Evolutionary conservation across 805 yeast species (phyloP).

Genomic region (Wickerhamiella kurtzmanii): DNA sequence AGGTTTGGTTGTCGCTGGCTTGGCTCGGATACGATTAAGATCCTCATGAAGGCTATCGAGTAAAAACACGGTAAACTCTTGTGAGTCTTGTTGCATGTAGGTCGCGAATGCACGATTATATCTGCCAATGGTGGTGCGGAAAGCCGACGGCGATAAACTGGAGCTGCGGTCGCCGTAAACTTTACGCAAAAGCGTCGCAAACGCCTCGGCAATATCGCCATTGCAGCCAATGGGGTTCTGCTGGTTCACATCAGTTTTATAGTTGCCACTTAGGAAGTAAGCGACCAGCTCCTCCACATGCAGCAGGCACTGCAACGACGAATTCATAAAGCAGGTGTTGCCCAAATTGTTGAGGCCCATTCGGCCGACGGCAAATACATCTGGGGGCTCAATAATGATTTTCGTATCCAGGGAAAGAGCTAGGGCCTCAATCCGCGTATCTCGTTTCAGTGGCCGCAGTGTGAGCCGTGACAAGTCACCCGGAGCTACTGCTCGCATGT

Average conservation of each 20-base stretch:
- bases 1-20: constrained; percentile 84
- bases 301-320: constrained; percentile 71
- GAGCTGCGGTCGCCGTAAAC: constrained; percentile 31
- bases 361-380: constrained; percentile 90
- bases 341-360: constrained; percentile 67
- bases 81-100: constrained; percentile 83
- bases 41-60: constrained; percentile 89
- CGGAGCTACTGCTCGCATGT: neutral
- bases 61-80: constrained; percentile 77
- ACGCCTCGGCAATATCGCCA: constrained; percentile 69
- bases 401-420: constrained; percentile 6
- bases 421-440: constrained; percentile 4
- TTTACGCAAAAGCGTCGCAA: constrained; percentile 52
- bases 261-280: constrained; percentile 51
- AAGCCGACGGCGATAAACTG: constrained; percentile 52
- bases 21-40: constrained; percentile 63
- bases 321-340: constrained; percentile 87
- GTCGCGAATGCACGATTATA: constrained; percentile 69
- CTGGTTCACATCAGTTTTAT: constrained; percentile 49
- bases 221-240: constrained; percentile 74
- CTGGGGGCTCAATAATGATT: constrained; percentile 35
- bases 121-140: constrained; percentile 66
- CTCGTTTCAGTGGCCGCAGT: neutral
- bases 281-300: constrained; percentile 58
- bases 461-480: neutral